phyloP scores from a whole-genome alignment of 306 rosid genomes.

The Hippophae tibetana region DNA sequence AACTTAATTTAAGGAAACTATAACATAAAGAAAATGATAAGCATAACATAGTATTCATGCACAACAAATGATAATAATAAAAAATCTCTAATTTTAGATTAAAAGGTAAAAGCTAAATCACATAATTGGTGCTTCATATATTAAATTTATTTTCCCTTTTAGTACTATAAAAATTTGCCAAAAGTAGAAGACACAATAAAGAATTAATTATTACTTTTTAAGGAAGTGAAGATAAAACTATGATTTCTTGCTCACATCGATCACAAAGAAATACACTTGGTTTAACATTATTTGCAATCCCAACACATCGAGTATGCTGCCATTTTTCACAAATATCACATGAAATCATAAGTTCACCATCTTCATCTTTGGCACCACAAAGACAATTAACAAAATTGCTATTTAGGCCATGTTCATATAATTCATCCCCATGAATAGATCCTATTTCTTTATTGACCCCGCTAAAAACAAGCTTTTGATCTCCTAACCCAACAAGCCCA shows the following conservation, averaged over 20 bases:
- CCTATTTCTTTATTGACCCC: slow-evolving; percentile 23
- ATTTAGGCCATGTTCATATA: slow-evolving; percentile 35
- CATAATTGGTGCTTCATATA: too few relatives aligned
- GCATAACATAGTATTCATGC: too few relatives aligned
- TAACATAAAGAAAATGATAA: too few relatives aligned
- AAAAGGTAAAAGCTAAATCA: too few relatives aligned
- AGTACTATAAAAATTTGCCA: too few relatives aligned
- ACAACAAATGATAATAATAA: too few relatives aligned
- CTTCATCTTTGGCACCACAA: slow-evolving; percentile 80
- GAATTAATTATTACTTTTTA: not conserved
- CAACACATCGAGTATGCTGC: slow-evolving; percentile 77
- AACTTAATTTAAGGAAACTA: too few relatives aligned
- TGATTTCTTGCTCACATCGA: slow-evolving; percentile 67
- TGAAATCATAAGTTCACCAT: slow-evolving; percentile 69
- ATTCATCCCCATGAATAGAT: slow-evolving; percentile 11
- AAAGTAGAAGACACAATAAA: too few relatives aligned
- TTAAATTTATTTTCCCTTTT: too few relatives aligned
- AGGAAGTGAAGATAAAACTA: slow-evolving; percentile 34
- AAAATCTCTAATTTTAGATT: too few relatives aligned
- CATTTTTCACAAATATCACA: slow-evolving; percentile 83
- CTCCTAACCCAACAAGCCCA: slow-evolving; percentile 39
- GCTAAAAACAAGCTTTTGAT: slow-evolving; percentile 45
- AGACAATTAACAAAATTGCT: slow-evolving; percentile 38
- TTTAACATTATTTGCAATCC: slow-evolving; percentile 56
- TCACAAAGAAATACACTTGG: slow-evolving; percentile 71